Evolutionary conservation across 2,329 filamentous ascomycete genomes (phyloP), one percentile per base, ranked within the genome.

Genomic region (Exophiala spinifera): DNA sequence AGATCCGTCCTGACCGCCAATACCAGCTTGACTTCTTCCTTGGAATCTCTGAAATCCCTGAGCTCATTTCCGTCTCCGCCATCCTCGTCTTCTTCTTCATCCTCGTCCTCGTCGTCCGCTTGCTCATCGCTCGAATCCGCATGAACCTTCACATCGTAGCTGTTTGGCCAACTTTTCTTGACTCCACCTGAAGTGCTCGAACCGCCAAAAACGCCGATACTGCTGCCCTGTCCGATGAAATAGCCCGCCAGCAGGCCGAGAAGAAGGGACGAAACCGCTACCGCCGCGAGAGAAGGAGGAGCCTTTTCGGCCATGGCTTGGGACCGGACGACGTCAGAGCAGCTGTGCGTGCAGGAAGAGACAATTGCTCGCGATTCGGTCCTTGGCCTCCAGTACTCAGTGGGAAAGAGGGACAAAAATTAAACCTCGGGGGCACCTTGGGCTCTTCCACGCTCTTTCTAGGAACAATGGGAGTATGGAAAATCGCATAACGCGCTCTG

Each of bases 21-120:
- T 13, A 96, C 89, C 54, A 97, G 78, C 75, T 97, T 97, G 77
- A 92, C 96, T 71, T 96, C 91, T 72, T 96, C 91, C 11, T 68
- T 69, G 57, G 81, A 84, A 7, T 71, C 75, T 65, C 74, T 73
- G 66, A 75, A 75, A 57, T 69, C 73, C 59, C 70, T 75, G 64
- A 78, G 64, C 63, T 79, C 74, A 14, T 72, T 69, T 20, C 69
- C 72, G 50, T 74, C 72, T 40, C 87, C 86, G n/a, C n/a, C n/a
- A 61, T 85, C 86, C 67, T 82, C 86, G 66, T 88, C 85, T 56
- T 83, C 73, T 1, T 84, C 67, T 10, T 77, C 72, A 66, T 79
- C 78, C 4, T 67, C 65, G 2, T 69, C 68, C 4, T 66, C 63
- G 10, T 61, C 57, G 15, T 61, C 54, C 10, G 62, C 63, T 23